Conservation (phyloP, 2,329 filamentous ascomycete genomes). For the Fusarium dimerum region DNA sequence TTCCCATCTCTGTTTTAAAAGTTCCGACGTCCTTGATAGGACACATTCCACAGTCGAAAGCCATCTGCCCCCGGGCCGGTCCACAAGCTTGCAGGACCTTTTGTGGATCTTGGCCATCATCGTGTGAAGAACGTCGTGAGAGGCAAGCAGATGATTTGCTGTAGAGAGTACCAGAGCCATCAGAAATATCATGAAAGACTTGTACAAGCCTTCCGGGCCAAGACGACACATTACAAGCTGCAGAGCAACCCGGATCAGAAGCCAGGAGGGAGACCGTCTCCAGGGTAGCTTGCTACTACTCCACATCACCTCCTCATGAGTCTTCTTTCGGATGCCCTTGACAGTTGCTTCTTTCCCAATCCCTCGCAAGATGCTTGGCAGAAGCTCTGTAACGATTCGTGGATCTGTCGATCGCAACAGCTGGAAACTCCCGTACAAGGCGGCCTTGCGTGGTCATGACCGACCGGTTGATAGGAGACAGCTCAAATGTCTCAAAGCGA, state of each 20-base stretch:
- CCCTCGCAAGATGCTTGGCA: slow-evolving; percentile 41
- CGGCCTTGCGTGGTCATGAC: slow-evolving; percentile 12
- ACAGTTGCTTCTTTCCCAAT: slow-evolving; percentile 30
- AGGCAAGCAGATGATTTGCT: not conserved
- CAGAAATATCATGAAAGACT: slow-evolving; percentile 19
- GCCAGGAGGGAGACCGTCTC: slow-evolving; percentile 55
- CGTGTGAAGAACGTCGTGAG: slow-evolving; percentile 11
- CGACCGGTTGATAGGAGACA: slow-evolving; percentile 11
- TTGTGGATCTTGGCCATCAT: slow-evolving; percentile 17
- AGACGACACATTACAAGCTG: slow-evolving; percentile 36
- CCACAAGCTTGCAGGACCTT: slow-evolving; percentile 12
- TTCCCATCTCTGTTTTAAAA: slow-evolving; percentile 8
- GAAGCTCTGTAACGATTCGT: slow-evolving; percentile 51
- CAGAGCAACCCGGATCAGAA: slow-evolving; percentile 53
- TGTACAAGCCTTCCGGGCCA: slow-evolving; percentile 2
- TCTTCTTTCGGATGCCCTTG: slow-evolving; percentile 46
- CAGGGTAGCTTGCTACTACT: slow-evolving; percentile 35
- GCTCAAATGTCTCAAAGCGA: slow-evolving; percentile 17
- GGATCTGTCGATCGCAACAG: slow-evolving; percentile 37
- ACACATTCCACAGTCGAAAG: not conserved
- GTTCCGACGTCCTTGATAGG: not conserved
- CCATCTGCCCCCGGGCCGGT: slow-evolving; percentile 3
- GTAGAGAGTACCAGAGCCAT: slow-evolving; percentile 1
- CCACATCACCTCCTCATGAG: slow-evolving; percentile 55
- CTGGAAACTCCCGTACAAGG: slow-evolving; percentile 13